phyloP scores from a whole-genome alignment of 2,329 filamentous ascomycete species.

The Aspergillus thermomutatus region DNA sequence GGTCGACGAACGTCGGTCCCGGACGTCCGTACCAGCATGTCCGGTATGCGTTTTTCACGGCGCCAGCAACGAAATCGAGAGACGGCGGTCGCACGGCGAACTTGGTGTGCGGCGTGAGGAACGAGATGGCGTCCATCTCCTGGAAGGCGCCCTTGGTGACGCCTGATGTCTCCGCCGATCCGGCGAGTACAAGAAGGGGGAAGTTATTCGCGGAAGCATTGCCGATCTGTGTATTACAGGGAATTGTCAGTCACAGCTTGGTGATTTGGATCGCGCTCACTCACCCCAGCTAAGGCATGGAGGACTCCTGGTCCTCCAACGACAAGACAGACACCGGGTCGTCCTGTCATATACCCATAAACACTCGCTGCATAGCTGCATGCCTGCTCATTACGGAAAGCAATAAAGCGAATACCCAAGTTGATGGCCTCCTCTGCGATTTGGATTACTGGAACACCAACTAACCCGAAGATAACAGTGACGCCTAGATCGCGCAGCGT shows the following conservation, averaged over 20 bases:
- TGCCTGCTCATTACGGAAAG: slow-evolving; percentile 58
- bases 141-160: slow-evolving; percentile 56
- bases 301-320: slow-evolving; percentile 58
- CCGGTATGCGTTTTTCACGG: slow-evolving; percentile 51
- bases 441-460: slow-evolving; percentile 55
- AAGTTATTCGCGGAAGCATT: slow-evolving; percentile 55
- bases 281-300: slow-evolving; percentile 56
- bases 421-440: slow-evolving; percentile 57
- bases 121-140: slow-evolving; percentile 54
- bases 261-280: slow-evolving; percentile 12
- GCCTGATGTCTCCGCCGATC: slow-evolving; percentile 51
- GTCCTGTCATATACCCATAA: slow-evolving; percentile 57
- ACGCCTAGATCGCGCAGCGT: slow-evolving; percentile 49
- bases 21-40: slow-evolving; percentile 54
- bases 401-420: slow-evolving; percentile 56
- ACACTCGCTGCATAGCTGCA: slow-evolving; percentile 57
- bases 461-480: slow-evolving; percentile 51
- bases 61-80: slow-evolving; percentile 45
- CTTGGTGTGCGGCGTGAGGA: slow-evolving; percentile 54
- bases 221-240: slow-evolving; percentile 34
- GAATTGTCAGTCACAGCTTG: slow-evolving; percentile 1
- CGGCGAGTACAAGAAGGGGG: slow-evolving; percentile 53
- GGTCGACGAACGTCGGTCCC: slow-evolving; percentile 53
- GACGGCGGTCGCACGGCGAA: slow-evolving; percentile 46
- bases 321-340: slow-evolving; percentile 56